Conservation (phyloP, 345 rosid genomes). For the Dimocarpus longan region DNA sequence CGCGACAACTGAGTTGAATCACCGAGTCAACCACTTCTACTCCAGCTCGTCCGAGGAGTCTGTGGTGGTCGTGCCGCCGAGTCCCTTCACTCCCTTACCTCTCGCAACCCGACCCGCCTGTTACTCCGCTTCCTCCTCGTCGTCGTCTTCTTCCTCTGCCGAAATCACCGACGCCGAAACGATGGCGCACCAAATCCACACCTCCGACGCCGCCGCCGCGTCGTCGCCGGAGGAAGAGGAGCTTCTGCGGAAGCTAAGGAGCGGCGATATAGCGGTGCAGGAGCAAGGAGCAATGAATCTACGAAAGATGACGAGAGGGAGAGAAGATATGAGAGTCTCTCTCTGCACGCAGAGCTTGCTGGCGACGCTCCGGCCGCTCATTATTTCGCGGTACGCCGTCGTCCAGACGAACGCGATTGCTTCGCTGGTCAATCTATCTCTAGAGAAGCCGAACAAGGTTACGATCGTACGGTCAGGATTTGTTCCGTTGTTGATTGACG, state of each 20-base stretch:
- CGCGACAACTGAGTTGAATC: slow-evolving; percentile 60
- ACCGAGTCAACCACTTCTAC: slow-evolving; percentile 36
- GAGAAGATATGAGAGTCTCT: slow-evolving; percentile 47
- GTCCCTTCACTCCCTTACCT: slow-evolving; percentile 71
- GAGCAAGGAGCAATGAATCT: slow-evolving; percentile 63
- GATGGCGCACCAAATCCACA: slow-evolving; percentile 22
- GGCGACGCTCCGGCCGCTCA: slow-evolving; percentile 49
- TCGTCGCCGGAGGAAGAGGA: slow-evolving; percentile 59
- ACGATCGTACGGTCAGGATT: slow-evolving; percentile 72
- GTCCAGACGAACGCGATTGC: slow-evolving; percentile 80
- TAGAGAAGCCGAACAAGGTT: slow-evolving; percentile 68
- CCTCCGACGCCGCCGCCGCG: slow-evolving; percentile 16
- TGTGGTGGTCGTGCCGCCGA: slow-evolving; percentile 45
- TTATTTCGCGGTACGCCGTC: slow-evolving; percentile 57
- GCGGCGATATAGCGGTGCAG: slow-evolving; percentile 54
- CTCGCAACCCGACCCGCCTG: slow-evolving; percentile 76
- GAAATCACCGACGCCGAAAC: slow-evolving; percentile 39
- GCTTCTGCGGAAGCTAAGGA: slow-evolving; percentile 45
- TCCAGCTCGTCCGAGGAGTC: slow-evolving; percentile 67
- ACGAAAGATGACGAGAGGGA: slow-evolving; percentile 62
- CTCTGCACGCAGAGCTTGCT: slow-evolving; percentile 62
- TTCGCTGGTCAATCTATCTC: slow-evolving; percentile 66
- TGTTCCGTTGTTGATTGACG: slow-evolving; percentile 65
- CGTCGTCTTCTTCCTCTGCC: slow-evolving; percentile 54
- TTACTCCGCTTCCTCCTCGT: slow-evolving; percentile 53